Conservation (phyloP, 2,329 filamentous ascomycete species). For the Metarhizium album region DNA sequence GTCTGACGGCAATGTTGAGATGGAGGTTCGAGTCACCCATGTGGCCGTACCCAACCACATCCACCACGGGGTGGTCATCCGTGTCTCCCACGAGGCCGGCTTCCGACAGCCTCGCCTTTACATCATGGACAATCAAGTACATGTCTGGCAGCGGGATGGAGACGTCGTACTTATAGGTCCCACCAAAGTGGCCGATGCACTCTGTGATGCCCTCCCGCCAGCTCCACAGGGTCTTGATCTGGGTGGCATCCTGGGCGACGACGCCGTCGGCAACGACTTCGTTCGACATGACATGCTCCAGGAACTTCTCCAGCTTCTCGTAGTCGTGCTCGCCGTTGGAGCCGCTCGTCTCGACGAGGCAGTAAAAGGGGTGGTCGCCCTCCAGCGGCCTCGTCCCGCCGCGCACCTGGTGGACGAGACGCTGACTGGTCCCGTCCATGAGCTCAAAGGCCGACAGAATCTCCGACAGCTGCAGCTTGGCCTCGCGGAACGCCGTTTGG, state of each 20-base stretch:
- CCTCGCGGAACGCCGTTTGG: constrained; percentile 74
- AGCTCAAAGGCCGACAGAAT: constrained; percentile 96
- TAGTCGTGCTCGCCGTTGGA: constrained; percentile 90
- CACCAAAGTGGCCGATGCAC: constrained; percentile 78
- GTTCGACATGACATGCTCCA: constrained; percentile 83
- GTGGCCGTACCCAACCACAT: constrained; percentile 92
- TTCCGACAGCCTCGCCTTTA: constrained; percentile 57
- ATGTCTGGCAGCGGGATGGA: constrained; percentile 84
- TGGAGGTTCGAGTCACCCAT: constrained; percentile 97
- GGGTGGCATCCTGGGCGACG: constrained; percentile 86
- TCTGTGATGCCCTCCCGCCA: constrained; percentile 94
- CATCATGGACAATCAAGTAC: constrained; percentile 83
- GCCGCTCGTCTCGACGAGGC: constrained; percentile 89
- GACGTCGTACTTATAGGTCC: constrained; percentile 97
- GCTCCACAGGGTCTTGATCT: constrained; percentile 73
- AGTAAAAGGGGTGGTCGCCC: constrained; percentile 84
- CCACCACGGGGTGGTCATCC: constrained; percentile 67
- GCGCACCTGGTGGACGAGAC: constrained; percentile 63
- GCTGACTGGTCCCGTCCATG: constrained; percentile 81
- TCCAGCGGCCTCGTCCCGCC: constrained; percentile 77
- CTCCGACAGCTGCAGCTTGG: constrained; percentile 82
- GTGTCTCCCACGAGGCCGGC: constrained; percentile 70
- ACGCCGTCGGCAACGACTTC: constrained; percentile 85
- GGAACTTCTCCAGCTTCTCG: constrained; percentile 80
- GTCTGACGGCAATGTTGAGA: constrained; percentile 73